phyloP scores from a whole-genome alignment of 768 basidiomycete species.

The Auricularia heimuer region DNA sequence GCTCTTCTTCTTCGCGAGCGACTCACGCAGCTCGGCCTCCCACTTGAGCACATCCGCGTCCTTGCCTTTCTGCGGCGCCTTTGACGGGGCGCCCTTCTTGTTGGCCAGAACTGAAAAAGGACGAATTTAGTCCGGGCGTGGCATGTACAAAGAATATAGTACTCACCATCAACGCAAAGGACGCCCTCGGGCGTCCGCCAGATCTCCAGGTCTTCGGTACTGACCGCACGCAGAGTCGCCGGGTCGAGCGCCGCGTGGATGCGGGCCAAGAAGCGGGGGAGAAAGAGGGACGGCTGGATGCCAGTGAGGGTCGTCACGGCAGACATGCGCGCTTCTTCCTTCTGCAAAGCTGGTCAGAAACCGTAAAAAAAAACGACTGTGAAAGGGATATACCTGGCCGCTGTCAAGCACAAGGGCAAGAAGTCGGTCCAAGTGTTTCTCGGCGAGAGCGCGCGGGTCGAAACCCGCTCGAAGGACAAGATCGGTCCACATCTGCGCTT shows the following conservation, averaged over 20 bases:
- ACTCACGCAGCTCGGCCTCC: conserved; percentile 89
- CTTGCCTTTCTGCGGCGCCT: conserved; percentile 59
- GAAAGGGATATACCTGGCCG: conserved; percentile 34
- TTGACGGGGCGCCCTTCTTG: conserved; percentile 36
- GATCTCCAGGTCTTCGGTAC: conserved; percentile 66
- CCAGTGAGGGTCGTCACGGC: conserved; percentile 73
- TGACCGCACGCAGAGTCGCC: conserved; percentile 46
- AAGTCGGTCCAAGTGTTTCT: conserved; percentile 37
- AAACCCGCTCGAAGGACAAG: conserved; percentile 56
- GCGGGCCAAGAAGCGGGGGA: conserved; percentile 64
- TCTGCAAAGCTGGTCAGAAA: neutral
- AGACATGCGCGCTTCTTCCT: conserved; percentile 51
- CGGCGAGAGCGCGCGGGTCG: conserved; percentile 58
- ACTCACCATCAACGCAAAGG: conserved; percentile 66
- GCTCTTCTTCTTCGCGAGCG: conserved; percentile 68
- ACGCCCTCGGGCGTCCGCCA: conserved; percentile 83
- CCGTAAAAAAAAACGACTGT: conserved; percentile 2
- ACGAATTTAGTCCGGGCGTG: neutral
- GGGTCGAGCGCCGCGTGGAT: conserved; percentile 57
- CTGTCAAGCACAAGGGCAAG: conserved; percentile 41
- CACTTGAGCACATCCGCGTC: conserved; percentile 85
- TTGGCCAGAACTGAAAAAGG: conserved; percentile 50
- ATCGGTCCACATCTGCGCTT: conserved; percentile 70
- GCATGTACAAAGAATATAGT: neutral
- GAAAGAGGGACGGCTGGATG: conserved; percentile 56